phyloP scores from a whole-genome alignment of 2,329 filamentous ascomycete species.

The Pseudocercospora macadamiae region DNA sequence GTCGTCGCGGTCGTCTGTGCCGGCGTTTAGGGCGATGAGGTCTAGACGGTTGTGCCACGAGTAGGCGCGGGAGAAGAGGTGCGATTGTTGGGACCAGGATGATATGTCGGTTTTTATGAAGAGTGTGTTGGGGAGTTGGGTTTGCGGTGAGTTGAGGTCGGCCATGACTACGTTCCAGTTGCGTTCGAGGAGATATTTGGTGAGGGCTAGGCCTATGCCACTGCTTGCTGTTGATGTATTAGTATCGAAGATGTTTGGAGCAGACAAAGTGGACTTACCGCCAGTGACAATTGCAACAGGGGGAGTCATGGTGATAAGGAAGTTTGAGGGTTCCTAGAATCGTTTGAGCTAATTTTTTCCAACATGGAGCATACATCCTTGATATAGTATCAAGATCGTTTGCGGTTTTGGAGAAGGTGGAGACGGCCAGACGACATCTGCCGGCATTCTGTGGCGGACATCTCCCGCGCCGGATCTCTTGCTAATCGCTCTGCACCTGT shows the following conservation, averaged over 20 bases:
- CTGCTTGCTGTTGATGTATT: conserved; percentile 37
- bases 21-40: conserved; percentile 39
- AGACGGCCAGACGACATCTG: background rate
- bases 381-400: background rate
- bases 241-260: background rate
- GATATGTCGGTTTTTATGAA: conserved; percentile 42
- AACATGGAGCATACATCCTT: too few species aligned
- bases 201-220: conserved; percentile 50
- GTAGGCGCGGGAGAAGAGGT: conserved; percentile 32
- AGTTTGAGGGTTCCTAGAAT: too few species aligned
- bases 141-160: conserved; percentile 46
- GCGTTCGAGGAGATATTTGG: conserved; percentile 43
- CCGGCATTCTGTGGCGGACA: background rate
- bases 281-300: conserved; percentile 51
- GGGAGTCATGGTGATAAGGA: conserved; percentile 41
- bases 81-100: conserved; percentile 33
- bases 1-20: conserved; percentile 41
- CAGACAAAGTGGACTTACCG: background rate
- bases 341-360: too few species aligned
- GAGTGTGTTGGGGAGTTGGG: conserved; percentile 30
- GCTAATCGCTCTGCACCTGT: background rate
- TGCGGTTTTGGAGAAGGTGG: background rate
- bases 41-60: conserved; percentile 33
- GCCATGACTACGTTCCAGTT: conserved; percentile 49
- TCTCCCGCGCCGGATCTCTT: background rate